These are phyloP conservation scores for Corylus heterophylla DNA, from an alignment of 306 rosid genomes.

Conservation along the genomic window DNA sequence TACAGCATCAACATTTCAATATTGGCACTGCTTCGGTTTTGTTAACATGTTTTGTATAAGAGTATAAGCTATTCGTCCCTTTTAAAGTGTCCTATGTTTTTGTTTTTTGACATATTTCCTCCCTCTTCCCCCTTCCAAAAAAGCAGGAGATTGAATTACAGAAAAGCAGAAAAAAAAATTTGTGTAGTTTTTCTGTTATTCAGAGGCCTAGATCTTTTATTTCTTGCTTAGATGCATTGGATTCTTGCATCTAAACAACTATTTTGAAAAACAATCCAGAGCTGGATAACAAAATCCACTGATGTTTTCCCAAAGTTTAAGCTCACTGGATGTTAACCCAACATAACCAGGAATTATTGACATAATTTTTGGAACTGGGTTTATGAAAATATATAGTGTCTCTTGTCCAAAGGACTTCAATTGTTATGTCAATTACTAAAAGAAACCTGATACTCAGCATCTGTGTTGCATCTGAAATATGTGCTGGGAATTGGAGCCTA, in stretches of 20 bases:
- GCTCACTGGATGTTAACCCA: not conserved
- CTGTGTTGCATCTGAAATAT: not conserved
- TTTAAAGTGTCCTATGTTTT: not conserved
- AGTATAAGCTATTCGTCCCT: not conserved
- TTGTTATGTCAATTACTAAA: not conserved
- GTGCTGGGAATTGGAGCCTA: not conserved
- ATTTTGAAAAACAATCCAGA: not conserved
- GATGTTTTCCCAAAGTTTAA: not conserved
- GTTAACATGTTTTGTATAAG: not conserved
- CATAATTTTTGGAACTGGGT: not conserved
- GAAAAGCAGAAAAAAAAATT: not conserved
- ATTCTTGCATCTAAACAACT: not conserved
- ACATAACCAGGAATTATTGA: not conserved
- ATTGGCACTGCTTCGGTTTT: not conserved
- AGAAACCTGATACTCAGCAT: not conserved
- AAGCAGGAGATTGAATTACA: not conserved
- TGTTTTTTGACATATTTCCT: not conserved
- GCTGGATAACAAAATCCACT: not conserved
- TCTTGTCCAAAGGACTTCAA: not conserved
- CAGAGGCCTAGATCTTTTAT: constrained; percentile 1
- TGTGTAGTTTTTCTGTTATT: not conserved
- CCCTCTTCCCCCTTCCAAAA: constrained; percentile 3
- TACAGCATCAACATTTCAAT: not conserved
- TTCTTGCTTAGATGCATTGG: constrained; percentile 8
- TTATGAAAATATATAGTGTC: not conserved